Conservation (phyloP, 2,329 filamentous ascomycete species). For the Monosporascus sp. region DNA sequence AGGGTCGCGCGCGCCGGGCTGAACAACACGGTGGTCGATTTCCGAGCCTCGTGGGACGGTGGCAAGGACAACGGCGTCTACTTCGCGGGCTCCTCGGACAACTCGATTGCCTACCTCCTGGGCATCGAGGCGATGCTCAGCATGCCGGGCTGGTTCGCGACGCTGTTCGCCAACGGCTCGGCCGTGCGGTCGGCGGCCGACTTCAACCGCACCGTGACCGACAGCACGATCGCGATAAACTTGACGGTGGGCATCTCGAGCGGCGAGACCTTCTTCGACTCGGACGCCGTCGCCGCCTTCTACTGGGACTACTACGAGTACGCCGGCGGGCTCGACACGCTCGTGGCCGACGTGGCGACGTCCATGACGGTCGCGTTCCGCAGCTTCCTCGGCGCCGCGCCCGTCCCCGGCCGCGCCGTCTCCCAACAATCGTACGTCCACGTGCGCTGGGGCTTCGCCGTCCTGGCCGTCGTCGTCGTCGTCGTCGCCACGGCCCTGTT, state of each 20-base stretch:
- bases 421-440: conserved; percentile 26
- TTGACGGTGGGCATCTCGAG: conserved; percentile 28
- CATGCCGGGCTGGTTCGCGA: conserved; percentile 27
- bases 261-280: conserved; percentile 29
- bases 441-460: conserved; percentile 32
- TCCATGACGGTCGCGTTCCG: conserved; percentile 32
- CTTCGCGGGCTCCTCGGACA: conserved; percentile 10
- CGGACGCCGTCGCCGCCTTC: conserved; percentile 33
- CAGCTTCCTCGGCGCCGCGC: conserved; percentile 20
- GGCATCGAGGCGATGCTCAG: conserved; percentile 24
- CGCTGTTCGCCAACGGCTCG: conserved; percentile 24
- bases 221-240: conserved; percentile 24
- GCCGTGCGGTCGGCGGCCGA: conserved; percentile 19
- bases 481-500: conserved; percentile 26
- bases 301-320: conserved; percentile 37
- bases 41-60: conserved; percentile 8
- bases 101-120: conserved; percentile 16
- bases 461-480: conserved; percentile 26
- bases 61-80: conserved; percentile 16
- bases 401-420: conserved; percentile 24
- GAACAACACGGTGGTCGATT: conserved; percentile 23
- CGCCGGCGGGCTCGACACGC: conserved; percentile 25
- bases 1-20: conserved; percentile 11
- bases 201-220: conserved; percentile 23
- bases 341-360: conserved; percentile 29